A percentile compares a stretch with the other conserved stretches of the same genome.
phyloP scores from a whole-genome alignment of 441 rosid species.

The Populus hybrid region DNA sequence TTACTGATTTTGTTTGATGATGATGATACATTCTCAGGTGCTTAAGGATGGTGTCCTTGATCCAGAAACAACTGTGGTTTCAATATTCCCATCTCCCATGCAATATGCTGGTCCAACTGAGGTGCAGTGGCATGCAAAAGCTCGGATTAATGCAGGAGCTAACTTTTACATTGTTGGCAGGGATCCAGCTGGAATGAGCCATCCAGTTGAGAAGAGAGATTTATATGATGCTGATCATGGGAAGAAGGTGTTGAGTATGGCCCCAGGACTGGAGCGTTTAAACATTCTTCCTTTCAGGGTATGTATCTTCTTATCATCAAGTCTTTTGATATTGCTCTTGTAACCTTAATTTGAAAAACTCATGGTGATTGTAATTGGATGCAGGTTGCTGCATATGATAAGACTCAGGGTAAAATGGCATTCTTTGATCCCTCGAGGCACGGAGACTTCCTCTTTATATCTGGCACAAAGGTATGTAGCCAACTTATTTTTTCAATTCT shows the following conservation, averaged over 20 bases:
- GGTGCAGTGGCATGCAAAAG: slow-evolving; percentile 99
- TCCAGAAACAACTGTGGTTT: slow-evolving; percentile 94
- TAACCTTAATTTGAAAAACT: neutral
- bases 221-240: slow-evolving; percentile 96
- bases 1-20: slow-evolving; percentile 10
- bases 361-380: slow-evolving; percentile 1
- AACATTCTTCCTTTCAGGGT: slow-evolving; percentile 96
- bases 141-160: slow-evolving; percentile 96
- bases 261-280: slow-evolving; percentile 89
- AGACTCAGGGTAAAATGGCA: slow-evolving; percentile 93
- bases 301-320: slow-evolving; percentile 7
- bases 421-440: slow-evolving; percentile 91
- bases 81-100: slow-evolving; percentile 98
- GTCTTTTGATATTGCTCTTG: neutral
- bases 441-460: slow-evolving; percentile 86
- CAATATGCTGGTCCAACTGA: slow-evolving; percentile 98
- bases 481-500: neutral
- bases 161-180: slow-evolving; percentile 96
- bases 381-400: slow-evolving; percentile 97
- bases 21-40: slow-evolving; percentile 45
- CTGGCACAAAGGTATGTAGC: slow-evolving; percentile 76
- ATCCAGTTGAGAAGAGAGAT: slow-evolving; percentile 89
- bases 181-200: slow-evolving; percentile 98
- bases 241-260: slow-evolving; percentile 92
- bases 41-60: slow-evolving; percentile 94